A percentile compares a stretch with the other conserved stretches of the same genome.
phyloP scores from a whole-genome alignment of 805 yeast species.

The Lipomyces sp. region DNA sequence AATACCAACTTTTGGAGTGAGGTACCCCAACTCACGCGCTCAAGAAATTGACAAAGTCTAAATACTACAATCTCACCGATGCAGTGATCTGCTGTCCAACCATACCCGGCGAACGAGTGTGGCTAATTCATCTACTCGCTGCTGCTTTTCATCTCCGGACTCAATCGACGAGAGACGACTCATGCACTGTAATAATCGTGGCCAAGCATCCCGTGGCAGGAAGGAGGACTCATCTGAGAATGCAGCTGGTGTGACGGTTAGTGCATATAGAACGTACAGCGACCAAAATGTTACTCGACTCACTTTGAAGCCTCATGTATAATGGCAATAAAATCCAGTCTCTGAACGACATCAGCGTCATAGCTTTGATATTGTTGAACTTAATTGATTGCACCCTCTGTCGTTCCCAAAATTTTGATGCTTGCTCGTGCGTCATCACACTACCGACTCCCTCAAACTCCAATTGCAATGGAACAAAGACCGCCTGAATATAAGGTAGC shows the following conservation, averaged over 20 bases:
- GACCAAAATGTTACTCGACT: background rate
- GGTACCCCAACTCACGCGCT: background rate
- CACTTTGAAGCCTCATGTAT: conserved; percentile 27
- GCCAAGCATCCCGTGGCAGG: conserved; percentile 36
- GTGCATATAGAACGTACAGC: background rate
- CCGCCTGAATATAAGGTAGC: conserved; percentile 63
- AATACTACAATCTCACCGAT: background rate
- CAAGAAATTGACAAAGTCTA: background rate
- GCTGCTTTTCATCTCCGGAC: conserved; percentile 61
- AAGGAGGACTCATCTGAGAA: conserved; percentile 1
- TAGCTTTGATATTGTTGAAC: conserved; percentile 40
- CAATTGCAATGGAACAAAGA: conserved; percentile 62
- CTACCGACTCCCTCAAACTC: conserved; percentile 55
- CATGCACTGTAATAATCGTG: conserved; percentile 63
- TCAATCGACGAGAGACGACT: conserved; percentile 60
- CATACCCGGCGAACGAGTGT: background rate
- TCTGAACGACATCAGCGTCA: conserved; percentile 46
- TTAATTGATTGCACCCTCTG: conserved; percentile 36
- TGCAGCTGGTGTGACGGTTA: conserved; percentile 5
- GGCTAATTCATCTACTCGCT: conserved; percentile 57
- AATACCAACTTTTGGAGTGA: background rate
- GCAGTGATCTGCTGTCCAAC: background rate
- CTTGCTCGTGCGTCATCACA: conserved; percentile 47
- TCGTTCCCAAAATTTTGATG: conserved; percentile 47
- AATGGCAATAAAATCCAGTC: conserved; percentile 47